Percentiles rank a stretch among this genome's conserved stretches.
These are phyloP conservation scores for Boletales sp. DNA, from an alignment of 768 basidiomycete genomes.

Conservation along the genomic window DNA sequence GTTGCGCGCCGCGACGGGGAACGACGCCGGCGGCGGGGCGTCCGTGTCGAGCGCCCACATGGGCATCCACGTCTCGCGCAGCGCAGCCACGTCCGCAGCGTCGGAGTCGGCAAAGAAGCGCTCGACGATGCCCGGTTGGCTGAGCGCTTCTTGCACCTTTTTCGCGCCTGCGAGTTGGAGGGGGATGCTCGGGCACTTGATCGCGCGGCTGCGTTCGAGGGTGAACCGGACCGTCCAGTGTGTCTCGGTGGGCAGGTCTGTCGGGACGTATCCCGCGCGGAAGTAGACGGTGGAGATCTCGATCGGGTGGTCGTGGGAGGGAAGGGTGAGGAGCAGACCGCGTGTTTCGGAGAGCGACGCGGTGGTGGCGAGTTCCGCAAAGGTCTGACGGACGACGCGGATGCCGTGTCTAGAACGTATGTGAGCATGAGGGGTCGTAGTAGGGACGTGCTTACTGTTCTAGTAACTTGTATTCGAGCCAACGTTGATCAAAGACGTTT, in stretches of 20 bases:
- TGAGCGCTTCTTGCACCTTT: conserved; percentile 89
- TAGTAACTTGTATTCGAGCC: conserved; percentile 82
- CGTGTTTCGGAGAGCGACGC: conserved; percentile 50
- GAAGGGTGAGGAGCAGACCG: conserved; percentile 36
- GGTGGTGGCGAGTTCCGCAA: conserved; percentile 60
- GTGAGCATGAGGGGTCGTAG: not conserved
- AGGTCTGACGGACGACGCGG: conserved; percentile 69
- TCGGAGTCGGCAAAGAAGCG: conserved; percentile 52
- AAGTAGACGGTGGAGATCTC: conserved; percentile 91
- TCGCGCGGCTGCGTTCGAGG: conserved; percentile 78
- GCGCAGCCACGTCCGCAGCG: conserved; percentile 38
- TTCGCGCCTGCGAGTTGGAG: conserved; percentile 96
- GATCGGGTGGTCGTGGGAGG: conserved; percentile 19
- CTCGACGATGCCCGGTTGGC: conserved; percentile 69
- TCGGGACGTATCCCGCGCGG: conserved; percentile 83
- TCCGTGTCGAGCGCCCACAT: conserved; percentile 73
- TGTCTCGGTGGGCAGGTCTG: conserved; percentile 63
- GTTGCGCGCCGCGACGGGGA: not conserved
- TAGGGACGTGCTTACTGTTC: conserved; percentile 51
- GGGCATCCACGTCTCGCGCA: conserved; percentile 79
- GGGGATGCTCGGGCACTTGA: conserved; percentile 89
- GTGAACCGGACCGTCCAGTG: conserved; percentile 73
- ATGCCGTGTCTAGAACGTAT: conserved; percentile 59
- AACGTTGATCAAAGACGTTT: conserved; percentile 92
- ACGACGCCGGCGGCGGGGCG: not conserved